Conservation (phyloP, 208 protist species). For the Tritrichomonas musculus region DNA sequence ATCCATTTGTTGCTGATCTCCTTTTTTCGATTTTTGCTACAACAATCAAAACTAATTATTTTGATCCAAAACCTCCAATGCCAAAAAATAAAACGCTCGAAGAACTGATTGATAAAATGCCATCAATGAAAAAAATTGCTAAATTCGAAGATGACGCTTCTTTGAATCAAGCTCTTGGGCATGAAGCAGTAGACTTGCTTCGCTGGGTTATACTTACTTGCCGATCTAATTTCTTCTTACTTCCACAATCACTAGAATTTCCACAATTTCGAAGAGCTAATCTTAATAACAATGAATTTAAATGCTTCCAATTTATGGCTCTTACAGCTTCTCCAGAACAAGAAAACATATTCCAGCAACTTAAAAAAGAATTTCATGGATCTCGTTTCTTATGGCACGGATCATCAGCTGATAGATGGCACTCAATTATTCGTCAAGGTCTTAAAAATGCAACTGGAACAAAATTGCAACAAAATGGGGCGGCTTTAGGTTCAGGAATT, state of each 20-base stretch:
- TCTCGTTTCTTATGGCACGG: background rate
- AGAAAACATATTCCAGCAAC: background rate
- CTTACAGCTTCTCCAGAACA: background rate
- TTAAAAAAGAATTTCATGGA: background rate
- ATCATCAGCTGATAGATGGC: background rate
- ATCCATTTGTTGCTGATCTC: background rate
- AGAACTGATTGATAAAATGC: background rate
- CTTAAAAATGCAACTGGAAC: background rate
- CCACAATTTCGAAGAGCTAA: too few species aligned
- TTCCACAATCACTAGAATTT: background rate
- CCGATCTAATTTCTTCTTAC: background rate
- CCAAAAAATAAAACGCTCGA: too few species aligned
- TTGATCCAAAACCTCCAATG: background rate
- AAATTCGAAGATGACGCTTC: background rate
- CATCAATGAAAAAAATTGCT: background rate
- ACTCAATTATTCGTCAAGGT: background rate
- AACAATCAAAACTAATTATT: background rate
- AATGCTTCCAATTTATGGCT: background rate
- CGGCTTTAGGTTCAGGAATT: background rate
- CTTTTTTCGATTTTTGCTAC: background rate
- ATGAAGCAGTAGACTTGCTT: background rate
- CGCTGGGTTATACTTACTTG: background rate
- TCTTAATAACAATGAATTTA: background rate
- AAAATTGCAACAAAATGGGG: background rate
- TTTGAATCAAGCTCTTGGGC: too few species aligned